phyloP scores from a whole-genome alignment of 805 yeast genomes.

The Candida nanaspora region DNA sequence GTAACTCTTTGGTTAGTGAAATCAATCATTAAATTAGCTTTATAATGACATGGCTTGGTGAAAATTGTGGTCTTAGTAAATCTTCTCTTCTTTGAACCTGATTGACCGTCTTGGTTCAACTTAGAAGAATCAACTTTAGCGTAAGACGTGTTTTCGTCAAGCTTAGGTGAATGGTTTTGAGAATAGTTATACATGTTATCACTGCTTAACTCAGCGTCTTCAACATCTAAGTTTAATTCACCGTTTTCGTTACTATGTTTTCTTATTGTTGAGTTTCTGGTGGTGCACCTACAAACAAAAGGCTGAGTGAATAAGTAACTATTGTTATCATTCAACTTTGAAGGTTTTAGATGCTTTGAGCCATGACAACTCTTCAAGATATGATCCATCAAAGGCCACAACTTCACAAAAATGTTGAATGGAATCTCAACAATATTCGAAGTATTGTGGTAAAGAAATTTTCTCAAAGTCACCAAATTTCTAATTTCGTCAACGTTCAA shows the following conservation, averaged over 20 bases:
- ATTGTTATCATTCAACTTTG: background rate
- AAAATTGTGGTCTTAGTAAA: background rate
- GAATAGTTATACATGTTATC: background rate
- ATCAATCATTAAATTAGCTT: background rate
- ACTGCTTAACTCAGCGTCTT: background rate
- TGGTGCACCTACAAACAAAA: slow-evolving; percentile 2
- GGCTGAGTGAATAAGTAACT: background rate
- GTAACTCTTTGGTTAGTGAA: background rate
- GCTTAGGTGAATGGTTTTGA: background rate
- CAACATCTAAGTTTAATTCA: background rate
- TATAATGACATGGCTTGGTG: slow-evolving; percentile 1
- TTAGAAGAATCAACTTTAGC: background rate
- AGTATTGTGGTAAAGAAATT: background rate
- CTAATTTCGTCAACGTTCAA: slow-evolving; percentile 1
- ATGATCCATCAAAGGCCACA: slow-evolving; percentile 3
- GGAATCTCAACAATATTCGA: background rate
- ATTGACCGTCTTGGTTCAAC: background rate
- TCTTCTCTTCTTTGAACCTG: background rate
- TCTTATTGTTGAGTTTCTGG: background rate
- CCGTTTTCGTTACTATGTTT: background rate
- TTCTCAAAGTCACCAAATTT: background rate
- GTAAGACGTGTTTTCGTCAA: background rate
- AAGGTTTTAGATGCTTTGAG: slow-evolving; percentile 1
- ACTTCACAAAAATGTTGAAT: background rate
- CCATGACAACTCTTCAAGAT: slow-evolving; percentile 2